Conservation (phyloP, 345 rosid genomes). For the Gossypium sturtianum region DNA sequence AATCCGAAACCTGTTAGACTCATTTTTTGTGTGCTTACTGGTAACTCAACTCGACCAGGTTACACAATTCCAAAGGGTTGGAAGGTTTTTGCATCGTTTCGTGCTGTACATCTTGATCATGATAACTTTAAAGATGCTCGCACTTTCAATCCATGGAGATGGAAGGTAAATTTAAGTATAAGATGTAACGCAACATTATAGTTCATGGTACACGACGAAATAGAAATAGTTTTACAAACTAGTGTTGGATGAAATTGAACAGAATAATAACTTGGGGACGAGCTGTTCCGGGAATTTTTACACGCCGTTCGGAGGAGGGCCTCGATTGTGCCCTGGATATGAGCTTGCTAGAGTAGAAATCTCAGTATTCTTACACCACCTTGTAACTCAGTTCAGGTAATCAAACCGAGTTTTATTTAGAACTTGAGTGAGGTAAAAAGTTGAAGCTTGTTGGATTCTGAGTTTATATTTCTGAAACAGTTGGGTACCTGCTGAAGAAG, state of each 20-base stretch:
- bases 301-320: slow-evolving; percentile 65
- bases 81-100: slow-evolving; percentile 91
- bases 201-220: not conserved
- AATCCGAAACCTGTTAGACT: not conserved
- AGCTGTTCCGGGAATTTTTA: slow-evolving; percentile 37
- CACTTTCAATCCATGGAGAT: slow-evolving; percentile 92
- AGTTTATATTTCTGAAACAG: slow-evolving; percentile 28
- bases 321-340: slow-evolving; percentile 56
- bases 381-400: slow-evolving; percentile 55
- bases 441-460: too few species aligned
- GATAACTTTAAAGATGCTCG: slow-evolving; percentile 88
- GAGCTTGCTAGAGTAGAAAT: slow-evolving; percentile 67
- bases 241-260: not conserved
- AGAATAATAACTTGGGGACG: slow-evolving; percentile 46
- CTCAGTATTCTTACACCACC: slow-evolving; percentile 58
- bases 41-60: slow-evolving; percentile 31
- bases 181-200: not conserved
- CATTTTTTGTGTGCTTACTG: not conserved
- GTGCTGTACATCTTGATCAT: slow-evolving; percentile 83
- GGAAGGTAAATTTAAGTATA: slow-evolving; percentile 42
- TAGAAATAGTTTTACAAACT: not conserved
- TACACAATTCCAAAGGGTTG: slow-evolving; percentile 91
- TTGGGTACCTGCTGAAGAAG: slow-evolving; percentile 86
- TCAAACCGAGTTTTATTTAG: too few species aligned
- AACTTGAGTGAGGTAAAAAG: too few species aligned